Percentiles rank a stretch among this genome's conserved stretches.
These are phyloP conservation scores for Populus ilicifolia DNA, from an alignment of 345 rosid species.

Conservation along the genomic window DNA sequence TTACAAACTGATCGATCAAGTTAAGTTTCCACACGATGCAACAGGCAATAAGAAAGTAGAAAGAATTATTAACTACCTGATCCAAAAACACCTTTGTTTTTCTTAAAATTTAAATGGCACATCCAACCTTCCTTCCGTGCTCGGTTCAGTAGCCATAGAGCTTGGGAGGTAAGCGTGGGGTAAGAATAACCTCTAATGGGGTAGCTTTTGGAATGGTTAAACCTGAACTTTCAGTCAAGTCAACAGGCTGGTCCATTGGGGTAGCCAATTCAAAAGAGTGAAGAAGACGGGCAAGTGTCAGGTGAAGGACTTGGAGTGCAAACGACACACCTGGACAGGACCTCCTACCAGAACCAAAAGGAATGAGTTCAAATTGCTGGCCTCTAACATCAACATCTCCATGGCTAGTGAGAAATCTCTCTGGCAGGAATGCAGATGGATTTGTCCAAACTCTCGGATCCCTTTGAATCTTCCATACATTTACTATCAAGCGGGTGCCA, in stretches of 20 bases:
- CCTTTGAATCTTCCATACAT: conserved; percentile 51
- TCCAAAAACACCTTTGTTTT: too few relatives aligned
- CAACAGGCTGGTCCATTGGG: not conserved
- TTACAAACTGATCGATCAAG: too few relatives aligned
- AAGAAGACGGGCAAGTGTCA: conserved; percentile 8
- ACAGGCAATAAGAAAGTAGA: too few relatives aligned
- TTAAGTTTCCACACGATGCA: too few relatives aligned
- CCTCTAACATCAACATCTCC: conserved; percentile 4
- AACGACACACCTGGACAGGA: conserved; percentile 8
- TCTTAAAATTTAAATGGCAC: too few relatives aligned
- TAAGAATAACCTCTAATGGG: conserved; percentile 3
- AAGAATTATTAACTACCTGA: too few relatives aligned
- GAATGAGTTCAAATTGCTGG: conserved; percentile 3
- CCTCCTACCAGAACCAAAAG: conserved; percentile 13
- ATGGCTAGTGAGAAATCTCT: conserved; percentile 5
- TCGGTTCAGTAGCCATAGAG: not conserved
- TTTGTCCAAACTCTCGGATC: conserved; percentile 6
- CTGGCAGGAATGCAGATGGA: not conserved
- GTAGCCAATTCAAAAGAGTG: conserved; percentile 7
- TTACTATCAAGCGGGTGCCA: conserved; percentile 49
- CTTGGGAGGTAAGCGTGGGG: conserved; percentile 1
- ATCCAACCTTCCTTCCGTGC: too few relatives aligned
- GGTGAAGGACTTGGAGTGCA: conserved; percentile 6
- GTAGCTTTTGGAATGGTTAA: not conserved
- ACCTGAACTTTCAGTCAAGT: conserved; percentile 8